A percentile compares a stretch with the other conserved stretches of the same genome.
Evolutionary conservation across 768 basidiomycete genomes (phyloP).

Genomic region (Suillus cothurnatus): DNA sequence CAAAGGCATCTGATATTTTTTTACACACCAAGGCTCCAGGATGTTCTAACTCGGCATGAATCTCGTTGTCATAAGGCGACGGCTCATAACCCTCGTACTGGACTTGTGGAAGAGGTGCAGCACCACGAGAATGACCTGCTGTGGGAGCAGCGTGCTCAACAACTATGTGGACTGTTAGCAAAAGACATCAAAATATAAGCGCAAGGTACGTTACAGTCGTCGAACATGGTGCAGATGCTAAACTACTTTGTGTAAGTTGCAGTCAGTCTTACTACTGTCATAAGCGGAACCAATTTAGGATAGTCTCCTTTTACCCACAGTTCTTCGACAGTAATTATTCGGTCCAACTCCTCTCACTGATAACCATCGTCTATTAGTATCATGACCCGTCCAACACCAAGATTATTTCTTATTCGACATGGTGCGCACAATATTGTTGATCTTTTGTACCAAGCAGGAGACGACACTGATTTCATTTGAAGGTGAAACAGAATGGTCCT

Average conservation of each 20-base stretch:
- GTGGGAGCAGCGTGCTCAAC: slow-evolving; percentile 80
- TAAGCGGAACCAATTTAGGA: slow-evolving; percentile 1
- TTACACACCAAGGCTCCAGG: slow-evolving; percentile 24
- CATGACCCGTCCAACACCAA: slow-evolving; percentile 59
- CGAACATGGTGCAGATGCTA: slow-evolving; percentile 47
- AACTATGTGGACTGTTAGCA: slow-evolving; percentile 47
- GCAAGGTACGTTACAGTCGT: slow-evolving; percentile 49
- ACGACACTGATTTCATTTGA: not conserved
- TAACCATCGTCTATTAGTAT: not conserved
- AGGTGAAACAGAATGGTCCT: slow-evolving; percentile 96
- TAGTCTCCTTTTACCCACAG: not conserved
- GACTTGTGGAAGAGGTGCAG: slow-evolving; percentile 54
- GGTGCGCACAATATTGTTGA: slow-evolving; percentile 42
- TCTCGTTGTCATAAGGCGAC: slow-evolving; percentile 56
- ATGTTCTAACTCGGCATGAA: slow-evolving; percentile 44
- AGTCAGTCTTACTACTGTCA: not conserved
- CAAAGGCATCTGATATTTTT: not conserved
- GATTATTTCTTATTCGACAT: slow-evolving; percentile 80
- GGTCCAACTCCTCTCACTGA: not conserved
- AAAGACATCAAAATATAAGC: slow-evolving; percentile 10
- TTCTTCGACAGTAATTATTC: not conserved
- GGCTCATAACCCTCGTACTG: slow-evolving; percentile 91
- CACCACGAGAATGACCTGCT: slow-evolving; percentile 34
- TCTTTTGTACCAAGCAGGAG: not conserved
- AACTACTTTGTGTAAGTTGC: not conserved